Conservation (phyloP, 768 basidiomycete species). For the Pisolithus sp. region DNA sequence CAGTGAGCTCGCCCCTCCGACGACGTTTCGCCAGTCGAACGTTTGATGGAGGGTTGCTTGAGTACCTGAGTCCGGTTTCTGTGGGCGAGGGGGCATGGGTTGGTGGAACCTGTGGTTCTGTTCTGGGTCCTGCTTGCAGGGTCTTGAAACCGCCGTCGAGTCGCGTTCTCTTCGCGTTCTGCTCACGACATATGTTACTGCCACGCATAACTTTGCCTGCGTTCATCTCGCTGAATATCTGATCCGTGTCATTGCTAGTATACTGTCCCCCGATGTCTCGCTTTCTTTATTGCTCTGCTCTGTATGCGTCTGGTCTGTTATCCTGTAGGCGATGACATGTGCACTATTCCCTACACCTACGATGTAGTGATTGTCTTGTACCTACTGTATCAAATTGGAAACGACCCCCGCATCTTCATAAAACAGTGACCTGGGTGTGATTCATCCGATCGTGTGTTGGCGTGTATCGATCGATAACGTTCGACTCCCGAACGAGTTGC, state of each 20-base stretch:
- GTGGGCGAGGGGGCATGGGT: slow-evolving; percentile 9
- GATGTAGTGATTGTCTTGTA: slow-evolving; percentile 26
- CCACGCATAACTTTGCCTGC: slow-evolving; percentile 6
- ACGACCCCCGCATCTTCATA: background rate
- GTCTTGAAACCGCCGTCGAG: slow-evolving; percentile 8
- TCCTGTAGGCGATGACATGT: slow-evolving; percentile 29
- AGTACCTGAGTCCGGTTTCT: slow-evolving; percentile 13
- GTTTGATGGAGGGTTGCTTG: slow-evolving; percentile 17
- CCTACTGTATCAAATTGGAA: background rate
- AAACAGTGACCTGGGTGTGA: slow-evolving; percentile 2
- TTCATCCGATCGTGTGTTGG: background rate
- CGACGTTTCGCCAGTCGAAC: slow-evolving; percentile 35
- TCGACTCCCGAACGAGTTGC: too few relatives aligned
- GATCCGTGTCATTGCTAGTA: background rate
- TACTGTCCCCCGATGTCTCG: slow-evolving; percentile 10
- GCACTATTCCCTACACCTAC: slow-evolving; percentile 25
- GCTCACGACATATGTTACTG: slow-evolving; percentile 20
- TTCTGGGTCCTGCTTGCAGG: slow-evolving; percentile 23
- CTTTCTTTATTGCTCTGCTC: slow-evolving; percentile 18
- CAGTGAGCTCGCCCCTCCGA: slow-evolving; percentile 16
- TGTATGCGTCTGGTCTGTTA: slow-evolving; percentile 19
- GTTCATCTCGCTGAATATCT: background rate
- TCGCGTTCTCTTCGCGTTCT: slow-evolving; percentile 14
- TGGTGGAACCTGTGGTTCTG: slow-evolving; percentile 6
- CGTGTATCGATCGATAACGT: slow-evolving; percentile 3